phyloP scores from a whole-genome alignment of 139 green algal species.

The Coccomyxa sp. region DNA sequence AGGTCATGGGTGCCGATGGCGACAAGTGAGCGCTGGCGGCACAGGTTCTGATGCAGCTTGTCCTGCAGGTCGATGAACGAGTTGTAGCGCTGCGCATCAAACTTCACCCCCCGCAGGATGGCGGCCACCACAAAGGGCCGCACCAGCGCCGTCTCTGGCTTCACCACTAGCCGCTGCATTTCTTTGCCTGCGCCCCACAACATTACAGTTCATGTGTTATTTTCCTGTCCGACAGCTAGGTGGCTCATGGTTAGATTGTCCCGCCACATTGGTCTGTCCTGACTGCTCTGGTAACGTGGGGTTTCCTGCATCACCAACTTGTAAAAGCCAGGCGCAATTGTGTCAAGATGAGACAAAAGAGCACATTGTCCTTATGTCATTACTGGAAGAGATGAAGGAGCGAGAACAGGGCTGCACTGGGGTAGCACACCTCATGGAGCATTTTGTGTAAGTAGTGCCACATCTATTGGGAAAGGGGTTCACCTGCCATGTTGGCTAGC shows the following conservation, averaged over 20 bases:
- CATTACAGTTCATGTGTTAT: neutral
- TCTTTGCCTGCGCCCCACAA: slow-evolving; percentile 39
- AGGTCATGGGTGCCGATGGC: slow-evolving; percentile 99
- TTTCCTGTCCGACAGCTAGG: too few relatives aligned
- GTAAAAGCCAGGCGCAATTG: too few relatives aligned
- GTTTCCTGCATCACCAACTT: too few relatives aligned
- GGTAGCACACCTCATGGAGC: too few relatives aligned
- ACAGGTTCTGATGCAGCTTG: slow-evolving; percentile 99
- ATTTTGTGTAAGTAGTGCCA: too few relatives aligned
- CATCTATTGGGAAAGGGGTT: neutral
- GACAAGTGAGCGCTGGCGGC: slow-evolving; percentile 90
- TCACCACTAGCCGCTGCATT: slow-evolving; percentile 65
- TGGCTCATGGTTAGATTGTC: neutral
- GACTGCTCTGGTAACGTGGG: too few relatives aligned
- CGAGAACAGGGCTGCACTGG: too few relatives aligned
- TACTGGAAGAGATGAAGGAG: too few relatives aligned
- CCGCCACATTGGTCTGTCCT: neutral
- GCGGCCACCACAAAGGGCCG: slow-evolving; percentile 94
- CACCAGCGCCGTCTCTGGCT: slow-evolving; percentile 88
- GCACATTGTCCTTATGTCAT: too few relatives aligned
- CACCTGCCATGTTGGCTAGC: slow-evolving; percentile 69
- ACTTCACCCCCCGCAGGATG: slow-evolving; percentile 83
- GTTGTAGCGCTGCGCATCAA: slow-evolving; percentile 82
- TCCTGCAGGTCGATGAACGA: slow-evolving; percentile 99
- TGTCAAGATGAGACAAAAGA: too few relatives aligned